Conservation (phyloP, 345 rosid species). For the Anacardium occidentale region DNA sequence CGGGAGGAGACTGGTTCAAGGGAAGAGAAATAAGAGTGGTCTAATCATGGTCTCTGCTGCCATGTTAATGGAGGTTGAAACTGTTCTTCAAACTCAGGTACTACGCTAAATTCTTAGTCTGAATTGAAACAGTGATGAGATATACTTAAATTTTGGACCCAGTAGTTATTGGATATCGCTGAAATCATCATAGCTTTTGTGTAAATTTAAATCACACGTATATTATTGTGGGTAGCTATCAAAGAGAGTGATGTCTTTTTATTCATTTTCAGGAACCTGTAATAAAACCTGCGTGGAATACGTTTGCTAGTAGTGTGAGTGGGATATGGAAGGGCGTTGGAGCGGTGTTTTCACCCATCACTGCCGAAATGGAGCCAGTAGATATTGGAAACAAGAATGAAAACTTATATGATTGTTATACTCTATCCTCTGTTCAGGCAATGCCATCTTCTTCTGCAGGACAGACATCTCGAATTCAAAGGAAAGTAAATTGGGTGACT, state of each 20-base stretch:
- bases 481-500: slow-evolving; percentile 87
- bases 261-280: slow-evolving; percentile 67
- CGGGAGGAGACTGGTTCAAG: slow-evolving; percentile 46
- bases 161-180: no score
- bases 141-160: not conserved
- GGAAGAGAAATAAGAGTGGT: slow-evolving; percentile 40
- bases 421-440: slow-evolving; percentile 52
- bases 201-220: not conserved
- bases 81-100: slow-evolving; percentile 91
- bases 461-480: slow-evolving; percentile 49
- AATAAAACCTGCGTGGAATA: slow-evolving; percentile 75
- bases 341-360: slow-evolving; percentile 82
- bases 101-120: not conserved
- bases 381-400: slow-evolving; percentile 70
- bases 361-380: slow-evolving; percentile 88
- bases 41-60: slow-evolving; percentile 59
- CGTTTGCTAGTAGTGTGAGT: slow-evolving; percentile 87
- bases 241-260: not conserved
- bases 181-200: not conserved
- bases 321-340: slow-evolving; percentile 98
- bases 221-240: not conserved
- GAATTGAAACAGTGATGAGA: not conserved
- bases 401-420: slow-evolving; percentile 75
- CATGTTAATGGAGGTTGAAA: slow-evolving; percentile 74
- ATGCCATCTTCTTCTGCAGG: slow-evolving; percentile 38